Evolutionary conservation across 2,329 filamentous ascomycete species (phyloP), one percentile per base, ranked within the genome.

Genomic region (Penicillium psychrosexuale): DNA sequence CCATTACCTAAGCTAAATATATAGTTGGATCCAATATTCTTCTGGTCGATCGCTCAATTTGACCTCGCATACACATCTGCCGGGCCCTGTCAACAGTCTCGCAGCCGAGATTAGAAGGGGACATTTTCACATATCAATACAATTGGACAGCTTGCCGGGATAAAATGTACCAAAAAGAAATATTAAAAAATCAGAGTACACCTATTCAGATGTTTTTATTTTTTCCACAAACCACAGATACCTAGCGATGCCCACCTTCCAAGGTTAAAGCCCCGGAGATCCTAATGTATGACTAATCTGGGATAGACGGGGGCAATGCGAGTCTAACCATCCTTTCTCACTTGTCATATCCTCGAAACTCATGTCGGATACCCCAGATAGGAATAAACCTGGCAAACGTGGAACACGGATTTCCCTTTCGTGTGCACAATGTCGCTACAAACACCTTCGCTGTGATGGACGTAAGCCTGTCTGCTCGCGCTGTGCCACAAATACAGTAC

Each of bases 401-500:
- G 22, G 17, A 9, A 48, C 44, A 40, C 19, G 51, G 15, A 43
- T 30, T 17, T 61, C 61, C 52, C 34, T 61, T n/a, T 57, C 58
- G 3, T 62, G 63, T 31, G 43, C 61, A 12, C 59, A 60, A 22
- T 69, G 67, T 45, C 72, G 68, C 37, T 70, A 62, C 50, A 72
- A 69, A 45, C 73, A 73, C 66, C 69, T 77, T 34, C 77, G 75
- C 65, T 80, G 75, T 56, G 77, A 78, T 59, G 77, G 72, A 44
- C 71, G 66, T 37, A 72, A 70, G 45, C 77, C 77, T 19, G 64
- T 64, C 12, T 79, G 76, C 55, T 68, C 67, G 48, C 73, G 76
- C 24, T 79, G 77, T 58, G 75, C 49, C 69, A 70, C 38, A 4
- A 56, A 58, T 11, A 34, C 42, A 24, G 76, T 75, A 55, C 66